Evolutionary conservation across 2,329 filamentous ascomycete species (phyloP), one percentile per base, ranked within the genome.

Genomic region (Leptographium galeiforme): DNA sequence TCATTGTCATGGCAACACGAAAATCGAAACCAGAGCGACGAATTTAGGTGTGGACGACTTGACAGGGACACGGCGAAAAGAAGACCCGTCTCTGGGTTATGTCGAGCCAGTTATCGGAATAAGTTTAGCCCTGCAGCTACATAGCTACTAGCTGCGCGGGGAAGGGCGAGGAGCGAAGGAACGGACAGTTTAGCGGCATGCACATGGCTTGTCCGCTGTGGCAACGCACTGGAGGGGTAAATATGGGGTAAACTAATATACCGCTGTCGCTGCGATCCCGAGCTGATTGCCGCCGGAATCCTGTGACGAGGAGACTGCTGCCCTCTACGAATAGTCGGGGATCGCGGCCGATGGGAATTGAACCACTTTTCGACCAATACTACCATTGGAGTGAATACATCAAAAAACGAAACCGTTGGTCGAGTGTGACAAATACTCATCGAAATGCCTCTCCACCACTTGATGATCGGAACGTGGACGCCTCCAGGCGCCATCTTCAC

Each of bases 401-500:
- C 8, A 36, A 41, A 18, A 18, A 14, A 44, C 14, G n/a, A 14
- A 44, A 34, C 6, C n/a, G 18, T 16, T 16, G 16, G 16, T 40
- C 6, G 38, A 12, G 12, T 16, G 38, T 33, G n/a, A 8, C 32
- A 40, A 18, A 16, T 18, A n/a, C 34, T 34, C 46, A 13, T 16
- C 44, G 77, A 66, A 57, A 91, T 91, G 84, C 82, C 87, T 49
- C 60, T 80, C 65, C 89, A 95, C 67, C 87, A 94, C 72, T 75
- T 95, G 65, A 93, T 95, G 86, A 82, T 91, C 63, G 89, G 89
- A 58, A 95, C 89, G 53, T 95, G 89, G 88, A 91, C 87, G 57
- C 86, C 85, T 55, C 89, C 89, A 53, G 89, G 88, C 48, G 87
- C 88, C 66, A 93, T 95, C 63, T 93, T 93, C 69, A 94, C 88